Percentiles rank a stretch among this genome's conserved stretches.
Evolutionary conservation across 371 early-diverging fungal species (phyloP).

Genomic region (Dichotomocladium elegans): DNA sequence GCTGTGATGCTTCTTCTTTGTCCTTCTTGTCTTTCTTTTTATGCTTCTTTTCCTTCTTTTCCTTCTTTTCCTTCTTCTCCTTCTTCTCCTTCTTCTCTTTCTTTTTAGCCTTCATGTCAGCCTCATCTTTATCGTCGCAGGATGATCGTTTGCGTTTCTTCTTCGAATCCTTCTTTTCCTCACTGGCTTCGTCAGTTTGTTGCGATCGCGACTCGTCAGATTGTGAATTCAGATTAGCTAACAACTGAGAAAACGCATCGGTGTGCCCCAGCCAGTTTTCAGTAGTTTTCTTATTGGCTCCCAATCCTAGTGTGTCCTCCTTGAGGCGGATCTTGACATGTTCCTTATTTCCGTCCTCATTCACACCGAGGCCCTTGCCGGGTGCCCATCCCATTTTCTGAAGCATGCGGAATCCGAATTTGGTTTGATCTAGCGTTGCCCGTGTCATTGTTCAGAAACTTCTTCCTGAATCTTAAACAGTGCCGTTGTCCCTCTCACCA

Average conservation of each 20-base stretch:
- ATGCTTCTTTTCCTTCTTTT: conserved; percentile 16
- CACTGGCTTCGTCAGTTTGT: conserved; percentile 35
- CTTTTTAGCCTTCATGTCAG: conserved; percentile 8
- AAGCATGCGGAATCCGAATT: conserved; percentile 89
- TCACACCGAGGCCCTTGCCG: conserved; percentile 89
- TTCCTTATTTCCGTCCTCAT: conserved; percentile 77
- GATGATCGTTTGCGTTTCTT: conserved; percentile 7
- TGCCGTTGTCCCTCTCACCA: conserved; percentile 47
- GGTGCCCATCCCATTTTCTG: conserved; percentile 94
- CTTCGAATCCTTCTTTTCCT: conserved; percentile 11
- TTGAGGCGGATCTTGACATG: conserved; percentile 82
- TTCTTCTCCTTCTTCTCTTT: conserved; percentile 42
- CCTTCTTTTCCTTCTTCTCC: conserved; percentile 15
- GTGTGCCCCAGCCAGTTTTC: conserved; percentile 95
- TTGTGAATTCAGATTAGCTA: conserved; percentile 66
- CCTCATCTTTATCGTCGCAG: conserved; percentile 3
- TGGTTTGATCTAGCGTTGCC: conserved; percentile 69
- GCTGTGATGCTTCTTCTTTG: conserved; percentile 25
- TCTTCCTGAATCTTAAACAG: no score
- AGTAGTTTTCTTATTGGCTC: conserved; percentile 78
- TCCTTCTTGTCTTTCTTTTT: conserved; percentile 13
- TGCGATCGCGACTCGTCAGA: conserved; percentile 20
- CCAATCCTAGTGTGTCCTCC: conserved; percentile 80
- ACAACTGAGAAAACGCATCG: conserved; percentile 80
- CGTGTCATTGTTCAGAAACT: no score